Base-by-base conservation (phyloP, 1,139 yeast species). In the Torulaspora pretoriensis region DNA sequence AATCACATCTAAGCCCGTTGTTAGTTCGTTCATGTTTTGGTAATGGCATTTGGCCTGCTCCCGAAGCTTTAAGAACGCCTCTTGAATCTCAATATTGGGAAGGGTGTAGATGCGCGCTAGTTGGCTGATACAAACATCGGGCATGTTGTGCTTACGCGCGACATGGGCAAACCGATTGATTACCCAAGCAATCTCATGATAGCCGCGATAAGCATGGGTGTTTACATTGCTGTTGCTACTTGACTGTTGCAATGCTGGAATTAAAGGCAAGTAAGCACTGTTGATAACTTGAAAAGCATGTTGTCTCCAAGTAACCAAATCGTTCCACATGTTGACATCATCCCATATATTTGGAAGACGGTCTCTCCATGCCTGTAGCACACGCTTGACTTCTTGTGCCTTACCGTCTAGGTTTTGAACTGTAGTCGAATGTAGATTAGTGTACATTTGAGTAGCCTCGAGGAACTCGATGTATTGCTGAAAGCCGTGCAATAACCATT, bases 141-240 rank as follows among this genome's bases (percentile, higher is more conserved):
- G 86, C 95, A 94, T 87, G 51, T 86, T 83, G 63, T 94, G 99
- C 65, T 89, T 88, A 54, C 98, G 77, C 1, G 98, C 97, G 40
- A 92, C 97, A 68, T 94, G 98, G 0, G 99, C 98, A 73, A 94
- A 94, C 48, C 98, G 72, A 66, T 94, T 94, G 59, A 94, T 92
- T 9, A 94, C 96, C 97, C 98, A 94, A 1, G 98, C 98, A 63
- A 92, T 89, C 67, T 94, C 99, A 64, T 94, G 99, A 69, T 87
- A 94, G 1, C 99, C 99, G 52, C 98, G 76, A 65, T 89, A 94
- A 1, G 96, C 97, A 61, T 88, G 89, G 1, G 97, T 88, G 55
- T 86, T 87, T 10, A 89, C 86, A 60, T 83, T 85, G 48, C 70
- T 72, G 43, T 80, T 83, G 23, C 83, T 78, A 52, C 79, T 81